Evolutionary conservation across 306 rosid genomes (phyloP), one percentile per base, ranked within the genome.

Genomic region (Trifolium pratense): DNA sequence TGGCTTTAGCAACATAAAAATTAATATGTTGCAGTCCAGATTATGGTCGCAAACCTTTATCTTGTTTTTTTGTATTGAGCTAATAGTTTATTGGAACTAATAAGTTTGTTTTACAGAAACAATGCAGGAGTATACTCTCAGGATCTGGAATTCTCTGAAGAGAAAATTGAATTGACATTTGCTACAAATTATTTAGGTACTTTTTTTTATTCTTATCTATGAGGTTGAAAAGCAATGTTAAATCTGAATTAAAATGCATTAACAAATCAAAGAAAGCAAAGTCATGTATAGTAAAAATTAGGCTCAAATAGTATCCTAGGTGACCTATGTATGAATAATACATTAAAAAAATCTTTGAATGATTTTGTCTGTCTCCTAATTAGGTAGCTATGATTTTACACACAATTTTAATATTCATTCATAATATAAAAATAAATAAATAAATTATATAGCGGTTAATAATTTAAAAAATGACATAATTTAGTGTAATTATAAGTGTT

Each of bases 111-210:
- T 78, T 75, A 69, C 88, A 94, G 98, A 91, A 94, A 94, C 78
- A 94, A 94, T 78, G 99, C 96, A 7, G 99, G 99, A 37, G 75
- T 86, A 5, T 94, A 67, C 87, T 91, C 97, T 52, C 89, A 85
- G 18, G 78, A 78, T 17, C 60, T 94, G 87, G 97, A 94, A 80
- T 90, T 88, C 83, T 94, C 97, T 0, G 97, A 90, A 69, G 96
- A 91, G 70, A 94, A 94, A 87, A 79, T 88, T 66, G 99, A 94
- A 86, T 81, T 91, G 96, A 91, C 99, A 79, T 91, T 89, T 87
- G 96, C 99, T 14, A 94, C 99, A 37, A 94, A 94, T 82, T 94
- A 94, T 80, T 82, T 91, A 68, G 99, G 99, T 94, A 89, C 66
- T 62, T 68, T 64, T 64, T 29, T 43, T 20, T 9, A 52, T 61